phyloP scores from a whole-genome alignment of 768 basidiomycete genomes.

The Punctularia strigosozonata region DNA sequence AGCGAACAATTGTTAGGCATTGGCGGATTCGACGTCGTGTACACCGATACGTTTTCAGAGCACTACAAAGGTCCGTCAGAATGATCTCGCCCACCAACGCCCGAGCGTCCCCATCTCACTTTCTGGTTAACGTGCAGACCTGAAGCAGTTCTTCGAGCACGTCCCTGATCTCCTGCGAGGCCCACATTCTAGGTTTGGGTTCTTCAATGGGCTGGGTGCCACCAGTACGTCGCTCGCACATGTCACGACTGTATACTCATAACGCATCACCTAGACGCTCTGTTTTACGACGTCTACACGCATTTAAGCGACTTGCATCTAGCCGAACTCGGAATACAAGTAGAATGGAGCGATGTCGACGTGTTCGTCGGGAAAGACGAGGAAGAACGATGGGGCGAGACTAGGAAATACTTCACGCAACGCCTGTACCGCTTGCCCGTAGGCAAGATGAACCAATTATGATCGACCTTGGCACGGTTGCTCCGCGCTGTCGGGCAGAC shows the following conservation, averaged over 20 bases:
- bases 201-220: constrained; percentile 96
- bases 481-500: too few relatives aligned
- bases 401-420: constrained; percentile 57
- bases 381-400: constrained; percentile 63
- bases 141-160: constrained; percentile 71
- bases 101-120: not conserved
- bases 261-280: constrained; percentile 42
- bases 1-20: constrained; percentile 41
- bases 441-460: constrained; percentile 18
- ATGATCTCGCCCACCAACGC: not conserved
- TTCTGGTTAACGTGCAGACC: constrained; percentile 25
- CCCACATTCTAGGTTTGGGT: constrained; percentile 74
- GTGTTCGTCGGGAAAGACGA: constrained; percentile 41
- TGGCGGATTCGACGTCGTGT: constrained; percentile 82
- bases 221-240: constrained; percentile 47
- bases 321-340: constrained; percentile 64
- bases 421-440: constrained; percentile 66
- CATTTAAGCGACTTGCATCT: constrained; percentile 79
- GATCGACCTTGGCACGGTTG: too few relatives aligned
- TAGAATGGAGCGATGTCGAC: constrained; percentile 75
- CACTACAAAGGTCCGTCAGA: constrained; percentile 47
- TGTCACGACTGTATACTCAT: constrained; percentile 1
- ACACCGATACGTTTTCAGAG: constrained; percentile 91
- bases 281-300: constrained; percentile 89
- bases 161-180: constrained; percentile 68